These are phyloP conservation scores for Diutina mesorugosa DNA, from an alignment of 1,139 yeast genomes.

Conservation along the genomic window DNA sequence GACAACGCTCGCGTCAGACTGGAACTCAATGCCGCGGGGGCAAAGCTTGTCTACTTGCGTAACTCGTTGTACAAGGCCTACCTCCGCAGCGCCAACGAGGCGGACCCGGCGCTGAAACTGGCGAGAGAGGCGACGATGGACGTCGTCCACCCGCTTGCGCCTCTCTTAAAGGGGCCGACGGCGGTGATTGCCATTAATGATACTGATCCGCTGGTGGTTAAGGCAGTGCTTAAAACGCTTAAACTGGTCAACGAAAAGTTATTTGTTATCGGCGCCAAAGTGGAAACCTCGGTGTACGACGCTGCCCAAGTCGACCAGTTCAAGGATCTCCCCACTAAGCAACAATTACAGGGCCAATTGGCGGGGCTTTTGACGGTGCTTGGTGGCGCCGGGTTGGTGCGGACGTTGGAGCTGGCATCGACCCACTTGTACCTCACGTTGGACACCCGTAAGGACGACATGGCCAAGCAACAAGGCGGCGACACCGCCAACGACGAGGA, in stretches of 20 bases:
- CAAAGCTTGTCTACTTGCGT: constrained; percentile 53
- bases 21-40: constrained; percentile 53
- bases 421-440: constrained; percentile 62
- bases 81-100: constrained; percentile 52
- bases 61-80: constrained; percentile 63
- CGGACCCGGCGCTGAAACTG: constrained; percentile 55
- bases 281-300: constrained; percentile 49
- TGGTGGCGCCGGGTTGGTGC: constrained; percentile 84
- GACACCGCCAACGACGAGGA: neutral
- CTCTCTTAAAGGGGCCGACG: constrained; percentile 73
- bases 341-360: constrained; percentile 66
- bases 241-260: constrained; percentile 60
- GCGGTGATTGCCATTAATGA: constrained; percentile 62
- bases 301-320: constrained; percentile 43
- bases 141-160: constrained; percentile 49
- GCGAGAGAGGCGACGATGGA: constrained; percentile 29
- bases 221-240: constrained; percentile 45
- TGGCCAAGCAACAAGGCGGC: neutral
- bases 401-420: constrained; percentile 61
- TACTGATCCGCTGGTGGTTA: constrained; percentile 59
- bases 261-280: constrained; percentile 73
- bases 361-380: constrained; percentile 73
- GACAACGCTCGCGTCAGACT: constrained; percentile 57
- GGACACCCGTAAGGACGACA: constrained; percentile 14
- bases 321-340: constrained; percentile 62